phyloP scores from a whole-genome alignment of 1,284 basidiomycete genomes.

The Pseudozyma sp. region DNA sequence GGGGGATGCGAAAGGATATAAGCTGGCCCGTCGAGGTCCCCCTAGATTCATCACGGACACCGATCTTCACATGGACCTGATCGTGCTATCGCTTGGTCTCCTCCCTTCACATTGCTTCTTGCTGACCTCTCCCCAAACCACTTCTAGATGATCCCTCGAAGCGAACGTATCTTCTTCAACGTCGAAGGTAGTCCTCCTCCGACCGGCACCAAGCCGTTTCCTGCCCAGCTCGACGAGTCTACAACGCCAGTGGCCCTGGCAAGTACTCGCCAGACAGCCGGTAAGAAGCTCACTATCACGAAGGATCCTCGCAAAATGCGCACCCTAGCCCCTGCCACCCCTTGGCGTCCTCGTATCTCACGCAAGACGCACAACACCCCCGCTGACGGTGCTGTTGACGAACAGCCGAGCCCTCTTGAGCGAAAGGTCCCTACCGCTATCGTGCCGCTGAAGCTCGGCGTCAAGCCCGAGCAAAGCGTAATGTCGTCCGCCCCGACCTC shows the following conservation, averaged over 20 bases:
- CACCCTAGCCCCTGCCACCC: slow-evolving; percentile 18
- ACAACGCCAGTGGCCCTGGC: no score
- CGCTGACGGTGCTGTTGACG: slow-evolving; percentile 1
- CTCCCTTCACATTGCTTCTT: not conserved
- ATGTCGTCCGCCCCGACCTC: slow-evolving; percentile 29
- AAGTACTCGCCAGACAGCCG: not conserved
- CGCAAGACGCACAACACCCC: slow-evolving; percentile 12
- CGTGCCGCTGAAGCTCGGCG: slow-evolving; percentile 19
- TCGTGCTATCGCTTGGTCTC: not conserved
- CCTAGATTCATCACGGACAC: not conserved
- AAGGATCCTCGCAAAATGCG: slow-evolving; percentile 24
- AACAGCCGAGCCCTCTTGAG: slow-evolving; percentile 29
- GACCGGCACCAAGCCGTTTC: slow-evolving; percentile 1
- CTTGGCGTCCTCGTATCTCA: slow-evolving; percentile 38
- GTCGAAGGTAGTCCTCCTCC: slow-evolving; percentile 8
- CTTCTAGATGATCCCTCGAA: slow-evolving; percentile 28
- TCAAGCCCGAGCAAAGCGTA: slow-evolving; percentile 3
- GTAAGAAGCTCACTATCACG: slow-evolving; percentile 14
- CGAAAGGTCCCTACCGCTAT: slow-evolving; percentile 15
- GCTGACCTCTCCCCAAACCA: not conserved
- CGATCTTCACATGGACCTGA: not conserved
- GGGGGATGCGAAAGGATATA: slow-evolving; percentile 17
- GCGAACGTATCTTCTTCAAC: slow-evolving; percentile 28
- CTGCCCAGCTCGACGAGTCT: not conserved
- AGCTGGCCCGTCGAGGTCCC: not conserved